Base-by-base conservation (phyloP, 2,329 filamentous ascomycete genomes). In the Whalleya microplaca region DNA sequence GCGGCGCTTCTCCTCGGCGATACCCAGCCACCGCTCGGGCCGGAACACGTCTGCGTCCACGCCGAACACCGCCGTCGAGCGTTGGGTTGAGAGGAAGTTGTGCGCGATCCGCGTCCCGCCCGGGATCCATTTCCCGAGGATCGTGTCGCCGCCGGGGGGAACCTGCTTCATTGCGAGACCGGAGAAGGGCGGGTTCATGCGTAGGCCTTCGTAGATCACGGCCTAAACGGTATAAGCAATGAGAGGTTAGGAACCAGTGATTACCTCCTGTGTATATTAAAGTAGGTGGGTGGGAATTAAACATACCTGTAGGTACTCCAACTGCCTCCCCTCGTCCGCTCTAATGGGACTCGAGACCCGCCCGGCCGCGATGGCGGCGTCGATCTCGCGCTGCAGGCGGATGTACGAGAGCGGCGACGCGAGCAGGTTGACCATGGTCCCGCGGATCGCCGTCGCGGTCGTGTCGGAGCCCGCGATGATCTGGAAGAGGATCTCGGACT, bases 381-480 rank as follows among this genome's bases (percentile, higher is more conserved):
- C 71, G 49, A 80, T 75, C 64, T 83, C 80, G 0, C 64, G 65
- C n/a, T 76, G 73, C 0, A 84, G 66, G 19, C 73, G 74, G 2
- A 61, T 49, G 51, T 78, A 76, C 0, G 78, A 72, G 1, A 70
- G 70, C 0, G 79, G 80, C 29, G 74, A 75, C 7, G 75, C 76
- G 23, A 77, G 72, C 57, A 83, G 64, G 64, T 77, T 75, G 18
- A 82, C 72, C 51, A 83, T 54, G 8, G 75, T 79, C 29, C 75
- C 70, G 1, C 81, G 76, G 5, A 84, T 71, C 1, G 76, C 74
- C 0, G 76, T 78, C 0, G 81, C 77, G 0, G 80, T 81, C 14
- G 78, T 82, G 57, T 84, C 81, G 2, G 78, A 78, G 3, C 81
- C 81, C 2, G 80, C 80, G 1, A 80, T 73, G 52, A 66, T 53